phyloP scores from a whole-genome alignment of 2,329 filamentous ascomycete genomes.

The Sordariomycetes sp. region DNA sequence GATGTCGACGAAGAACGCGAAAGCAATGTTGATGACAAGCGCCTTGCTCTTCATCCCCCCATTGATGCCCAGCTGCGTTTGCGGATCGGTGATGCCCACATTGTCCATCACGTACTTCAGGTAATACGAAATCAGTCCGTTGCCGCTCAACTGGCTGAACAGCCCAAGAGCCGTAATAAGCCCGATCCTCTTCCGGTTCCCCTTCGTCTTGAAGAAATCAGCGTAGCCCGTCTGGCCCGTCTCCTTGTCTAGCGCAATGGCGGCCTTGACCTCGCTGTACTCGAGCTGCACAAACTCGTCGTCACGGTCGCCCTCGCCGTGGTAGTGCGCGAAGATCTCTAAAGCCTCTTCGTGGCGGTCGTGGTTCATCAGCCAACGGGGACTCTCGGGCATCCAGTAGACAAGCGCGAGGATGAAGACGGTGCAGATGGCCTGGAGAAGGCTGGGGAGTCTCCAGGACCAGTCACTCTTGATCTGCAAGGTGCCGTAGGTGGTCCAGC shows the following conservation, averaged over 20 bases:
- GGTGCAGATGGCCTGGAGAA: constrained; percentile 17
- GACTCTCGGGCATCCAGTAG: constrained; percentile 40
- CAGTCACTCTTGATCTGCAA: constrained; percentile 12
- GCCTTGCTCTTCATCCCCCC: constrained; percentile 11
- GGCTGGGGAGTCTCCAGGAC: constrained; percentile 15
- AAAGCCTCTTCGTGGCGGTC: constrained; percentile 40
- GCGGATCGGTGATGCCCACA: constrained; percentile 33
- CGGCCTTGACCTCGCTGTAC: constrained; percentile 30
- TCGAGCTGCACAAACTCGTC: constrained; percentile 39
- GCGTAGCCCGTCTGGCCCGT: constrained; percentile 23
- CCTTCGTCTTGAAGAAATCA: constrained; percentile 2
- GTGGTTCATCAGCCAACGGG: constrained; percentile 49
- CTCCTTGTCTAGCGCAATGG: constrained; percentile 26
- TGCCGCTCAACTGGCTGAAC: constrained; percentile 27
- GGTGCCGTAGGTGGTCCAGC: constrained; percentile 17
- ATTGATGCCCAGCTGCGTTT: constrained; percentile 30
- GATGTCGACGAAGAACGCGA: constrained; percentile 15
- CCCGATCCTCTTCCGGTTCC: constrained; percentile 33
- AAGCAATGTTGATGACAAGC: constrained; percentile 8
- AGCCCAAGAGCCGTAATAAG: constrained; percentile 38
- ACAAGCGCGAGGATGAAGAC: constrained; percentile 11
- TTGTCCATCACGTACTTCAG: constrained; percentile 35
- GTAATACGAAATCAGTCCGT: constrained; percentile 22
- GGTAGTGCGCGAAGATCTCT: constrained; percentile 38
- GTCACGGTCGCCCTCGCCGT: constrained; percentile 41